A percentile compares a stretch with the other conserved stretches of the same genome.
These are phyloP conservation scores for Apodospora peruviana DNA, from an alignment of 495 filamentous ascomycete genomes.

Conservation along the genomic window DNA sequence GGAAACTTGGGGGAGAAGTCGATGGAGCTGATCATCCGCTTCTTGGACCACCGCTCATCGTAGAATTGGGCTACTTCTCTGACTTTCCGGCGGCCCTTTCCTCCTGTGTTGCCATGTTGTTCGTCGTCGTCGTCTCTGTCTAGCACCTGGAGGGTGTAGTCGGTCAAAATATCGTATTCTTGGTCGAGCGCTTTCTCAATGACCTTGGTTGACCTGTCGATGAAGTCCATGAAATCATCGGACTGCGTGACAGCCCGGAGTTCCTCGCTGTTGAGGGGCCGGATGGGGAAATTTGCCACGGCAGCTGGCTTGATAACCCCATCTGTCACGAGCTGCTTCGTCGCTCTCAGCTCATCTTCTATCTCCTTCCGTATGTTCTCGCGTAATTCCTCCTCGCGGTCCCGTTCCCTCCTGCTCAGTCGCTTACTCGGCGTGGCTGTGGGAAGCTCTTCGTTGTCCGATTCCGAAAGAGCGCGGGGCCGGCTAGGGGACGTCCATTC, in stretches of 20 bases:
- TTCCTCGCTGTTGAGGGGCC: slow-evolving; percentile 78
- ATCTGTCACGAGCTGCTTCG: slow-evolving; percentile 52
- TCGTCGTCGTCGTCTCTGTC: slow-evolving; percentile 80
- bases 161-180: slow-evolving; percentile 87
- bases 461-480: slow-evolving; percentile 46
- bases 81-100: slow-evolving; percentile 72
- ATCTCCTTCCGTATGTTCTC: slow-evolving; percentile 83
- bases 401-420: slow-evolving; percentile 66
- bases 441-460: slow-evolving; percentile 52
- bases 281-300: slow-evolving; percentile 65
- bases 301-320: slow-evolving; percentile 40
- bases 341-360: slow-evolving; percentile 78
- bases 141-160: slow-evolving; percentile 77
- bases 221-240: slow-evolving; percentile 89
- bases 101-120: slow-evolving; percentile 59
- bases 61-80: slow-evolving; percentile 89
- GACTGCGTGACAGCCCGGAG: slow-evolving; percentile 85
- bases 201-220: slow-evolving; percentile 92
- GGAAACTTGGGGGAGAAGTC: slow-evolving; percentile 93
- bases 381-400: slow-evolving; percentile 82
- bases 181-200: slow-evolving; percentile 93
- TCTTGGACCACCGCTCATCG: slow-evolving; percentile 93
- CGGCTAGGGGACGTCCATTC: slow-evolving; percentile 53
- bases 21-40: slow-evolving; percentile 89
- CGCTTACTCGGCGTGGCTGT: slow-evolving; percentile 54